phyloP scores from a whole-genome alignment of 164 flowering plant species.

The Kingdonia uniflora region DNA sequence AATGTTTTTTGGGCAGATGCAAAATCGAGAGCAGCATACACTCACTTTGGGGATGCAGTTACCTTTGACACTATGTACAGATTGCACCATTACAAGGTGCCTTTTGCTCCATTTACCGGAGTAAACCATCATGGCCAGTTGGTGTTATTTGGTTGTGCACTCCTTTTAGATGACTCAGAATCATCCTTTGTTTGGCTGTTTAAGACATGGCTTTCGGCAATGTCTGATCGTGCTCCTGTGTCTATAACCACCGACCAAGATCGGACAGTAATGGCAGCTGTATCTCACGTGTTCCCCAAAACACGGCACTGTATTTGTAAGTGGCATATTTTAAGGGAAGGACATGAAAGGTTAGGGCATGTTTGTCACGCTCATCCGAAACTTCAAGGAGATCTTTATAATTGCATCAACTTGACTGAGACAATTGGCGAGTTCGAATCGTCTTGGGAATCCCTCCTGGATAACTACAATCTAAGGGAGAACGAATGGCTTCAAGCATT shows the following conservation, averaged over 20 bases:
- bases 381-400: constrained; percentile 46
- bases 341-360: constrained; percentile 53
- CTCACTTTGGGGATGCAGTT: constrained; percentile 66
- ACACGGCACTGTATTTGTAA: constrained; percentile 57
- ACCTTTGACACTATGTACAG: constrained; percentile 62
- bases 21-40: constrained; percentile 55
- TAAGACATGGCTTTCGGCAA: constrained; percentile 61
- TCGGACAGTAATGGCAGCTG: constrained; percentile 50
- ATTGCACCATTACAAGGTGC: constrained; percentile 44
- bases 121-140: constrained; percentile 70
- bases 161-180: constrained; percentile 62
- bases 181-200: constrained; percentile 62
- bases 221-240: constrained; percentile 49
- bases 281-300: constrained; percentile 49
- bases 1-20: constrained; percentile 82
- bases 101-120: constrained; percentile 73
- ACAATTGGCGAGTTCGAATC: constrained; percentile 65
- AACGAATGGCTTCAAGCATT: constrained; percentile 68
- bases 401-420: constrained; percentile 54
- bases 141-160: constrained; percentile 66
- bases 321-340: constrained; percentile 70
- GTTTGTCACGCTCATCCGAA: constrained; percentile 40
- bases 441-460: constrained; percentile 46
- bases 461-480: constrained; percentile 39
- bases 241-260: constrained; percentile 66